Evolutionary conservation across 768 basidiomycete species (phyloP), one percentile per base, ranked within the genome.

Genomic region (Cystofilobasidium ferigula): DNA sequence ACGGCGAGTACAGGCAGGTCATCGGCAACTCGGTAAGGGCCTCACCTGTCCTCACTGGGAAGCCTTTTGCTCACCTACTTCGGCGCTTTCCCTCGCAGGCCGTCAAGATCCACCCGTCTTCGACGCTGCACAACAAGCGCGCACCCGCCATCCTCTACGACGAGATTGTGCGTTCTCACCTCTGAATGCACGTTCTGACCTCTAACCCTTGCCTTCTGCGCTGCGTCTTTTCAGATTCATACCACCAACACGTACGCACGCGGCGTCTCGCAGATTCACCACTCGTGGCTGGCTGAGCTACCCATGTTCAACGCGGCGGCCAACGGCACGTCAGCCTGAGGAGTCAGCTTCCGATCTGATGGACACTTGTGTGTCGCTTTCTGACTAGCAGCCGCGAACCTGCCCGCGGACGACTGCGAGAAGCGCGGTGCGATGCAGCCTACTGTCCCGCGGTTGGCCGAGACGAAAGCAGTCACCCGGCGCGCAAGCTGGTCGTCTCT

Each of bases 21-120:
- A 73, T 76, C 30, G 77, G 77, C 4, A 71, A 70, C 51, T 69
- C 75, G 73, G 78, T 78, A 59, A 42, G 3, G 12, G 8, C 36
- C 36, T 40, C 24, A 13, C 28, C 18, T 6, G 18, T 18, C 6
- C 24, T 61, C 45, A 5, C 32, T 48, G 18, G 36, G n/a, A 47
- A 1, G 43, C 24, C 18, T 54, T 59, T 22, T 14, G 8, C 22
- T 13, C 35, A 40, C n/a, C 10, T 54, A 5, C 26, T 36, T 9
- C 18, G 3, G 1, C 14, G 24, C 14, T 13, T 1, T 47, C 48
- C 22, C 32, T 54, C 58, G 53, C 67, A 74, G 89, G 75, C 82
- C 28, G 81, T 98, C 64, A 94, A 93, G 74, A 87, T 99, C 26
- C 91, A 98, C 72, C 95, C 94, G 0, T 82, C 87, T 35, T 97